Percentiles rank a stretch among this genome's conserved stretches.
These are phyloP conservation scores for Septoria linicola DNA, from an alignment of 2,329 filamentous ascomycete species.

Conservation along the genomic window DNA sequence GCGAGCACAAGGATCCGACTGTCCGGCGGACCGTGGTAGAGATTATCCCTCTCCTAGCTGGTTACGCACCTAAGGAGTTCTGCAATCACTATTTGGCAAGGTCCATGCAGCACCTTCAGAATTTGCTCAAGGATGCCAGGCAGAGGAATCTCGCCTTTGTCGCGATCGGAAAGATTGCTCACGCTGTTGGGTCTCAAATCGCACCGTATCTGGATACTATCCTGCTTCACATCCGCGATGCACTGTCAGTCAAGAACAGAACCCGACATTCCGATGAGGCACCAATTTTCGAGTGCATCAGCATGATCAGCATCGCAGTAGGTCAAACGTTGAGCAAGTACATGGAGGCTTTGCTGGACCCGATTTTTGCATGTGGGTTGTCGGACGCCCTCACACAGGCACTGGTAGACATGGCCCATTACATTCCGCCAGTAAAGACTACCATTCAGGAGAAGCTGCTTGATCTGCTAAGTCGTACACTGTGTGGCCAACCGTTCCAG, in stretches of 20 bases:
- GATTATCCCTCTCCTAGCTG: slow-evolving; percentile 87
- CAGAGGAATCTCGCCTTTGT: slow-evolving; percentile 92
- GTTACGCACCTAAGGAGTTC: slow-evolving; percentile 89
- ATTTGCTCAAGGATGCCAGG: slow-evolving; percentile 91
- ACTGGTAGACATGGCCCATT: slow-evolving; percentile 96
- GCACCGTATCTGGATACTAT: slow-evolving; percentile 94
- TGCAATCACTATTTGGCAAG: slow-evolving; percentile 83
- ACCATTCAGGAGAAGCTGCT: slow-evolving; percentile 91
- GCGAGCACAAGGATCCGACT: slow-evolving; percentile 84
- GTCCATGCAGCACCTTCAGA: slow-evolving; percentile 94
- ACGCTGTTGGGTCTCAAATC: slow-evolving; percentile 92
- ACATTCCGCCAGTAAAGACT: slow-evolving; percentile 90
- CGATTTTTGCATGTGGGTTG: slow-evolving; percentile 94
- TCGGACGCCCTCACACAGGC: slow-evolving; percentile 93
- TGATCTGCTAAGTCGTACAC: slow-evolving; percentile 89
- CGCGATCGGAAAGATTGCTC: slow-evolving; percentile 93
- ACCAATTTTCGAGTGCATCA: slow-evolving; percentile 96
- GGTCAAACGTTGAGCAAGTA: slow-evolving; percentile 97
- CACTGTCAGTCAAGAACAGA: slow-evolving; percentile 74
- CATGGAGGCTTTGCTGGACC: slow-evolving; percentile 91
- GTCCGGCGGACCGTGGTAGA: slow-evolving; percentile 87
- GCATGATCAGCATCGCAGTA: slow-evolving; percentile 89
- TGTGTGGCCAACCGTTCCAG: slow-evolving; percentile 89
- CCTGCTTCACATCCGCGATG: slow-evolving; percentile 88
- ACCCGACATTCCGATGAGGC: slow-evolving; percentile 61